Percentiles rank a stretch among this genome's conserved stretches.
These are phyloP conservation scores for Solanum peruvianum DNA, from an alignment of 257 asterid species.

Conservation along the genomic window DNA sequence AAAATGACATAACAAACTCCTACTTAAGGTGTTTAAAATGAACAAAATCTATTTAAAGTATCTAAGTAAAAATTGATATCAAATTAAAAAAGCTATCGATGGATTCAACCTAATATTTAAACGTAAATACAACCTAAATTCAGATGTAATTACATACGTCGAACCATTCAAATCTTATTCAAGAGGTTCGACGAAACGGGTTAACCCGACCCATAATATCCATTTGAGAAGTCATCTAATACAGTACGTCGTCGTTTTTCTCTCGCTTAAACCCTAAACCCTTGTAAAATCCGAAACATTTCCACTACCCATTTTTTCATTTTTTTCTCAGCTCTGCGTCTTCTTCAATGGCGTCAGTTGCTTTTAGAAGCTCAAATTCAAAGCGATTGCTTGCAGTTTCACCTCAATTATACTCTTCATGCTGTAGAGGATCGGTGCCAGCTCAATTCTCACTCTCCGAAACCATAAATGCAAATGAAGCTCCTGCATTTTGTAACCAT, in stretches of 20 bases:
- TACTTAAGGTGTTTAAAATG: too few relatives aligned
- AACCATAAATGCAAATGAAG: constrained; percentile 21
- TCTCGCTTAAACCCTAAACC: background rate
- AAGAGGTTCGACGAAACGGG: background rate
- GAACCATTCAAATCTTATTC: too few relatives aligned
- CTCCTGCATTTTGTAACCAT: constrained; percentile 17
- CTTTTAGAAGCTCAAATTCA: constrained; percentile 26
- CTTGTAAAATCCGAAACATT: background rate
- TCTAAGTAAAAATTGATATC: too few relatives aligned
- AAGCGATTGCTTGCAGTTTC: constrained; percentile 22
- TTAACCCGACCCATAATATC: background rate
- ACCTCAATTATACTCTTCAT: constrained; percentile 17
- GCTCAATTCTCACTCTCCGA: constrained; percentile 38
- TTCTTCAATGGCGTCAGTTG: constrained; percentile 30
- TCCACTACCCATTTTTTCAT: background rate
- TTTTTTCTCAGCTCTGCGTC: background rate
- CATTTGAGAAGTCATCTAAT: background rate
- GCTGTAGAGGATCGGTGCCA: constrained; percentile 17
- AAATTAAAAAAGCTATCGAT: too few relatives aligned
- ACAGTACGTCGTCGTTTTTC: background rate
- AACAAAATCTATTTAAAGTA: too few relatives aligned
- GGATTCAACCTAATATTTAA: too few relatives aligned
- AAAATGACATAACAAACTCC: too few relatives aligned
- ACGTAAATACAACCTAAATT: too few relatives aligned
- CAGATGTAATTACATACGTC: background rate